Conservation (phyloP, 768 basidiomycete species). For the Boletus rubescentipes region DNA sequence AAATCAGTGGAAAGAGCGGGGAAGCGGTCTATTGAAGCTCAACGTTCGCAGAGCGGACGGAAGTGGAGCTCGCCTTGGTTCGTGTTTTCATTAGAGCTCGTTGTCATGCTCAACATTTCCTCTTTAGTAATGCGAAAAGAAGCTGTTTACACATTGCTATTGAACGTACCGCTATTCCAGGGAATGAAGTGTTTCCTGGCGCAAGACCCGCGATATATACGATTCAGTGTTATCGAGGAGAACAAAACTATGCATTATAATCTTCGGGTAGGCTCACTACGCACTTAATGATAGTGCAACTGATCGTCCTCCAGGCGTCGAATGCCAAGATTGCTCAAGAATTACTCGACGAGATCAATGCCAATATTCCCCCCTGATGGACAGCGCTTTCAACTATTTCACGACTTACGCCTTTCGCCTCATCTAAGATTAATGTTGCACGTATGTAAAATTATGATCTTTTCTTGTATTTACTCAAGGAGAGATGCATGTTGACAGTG, state of each 20-base stretch:
- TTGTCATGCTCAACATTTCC: conserved; percentile 4
- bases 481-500: conserved; percentile 22
- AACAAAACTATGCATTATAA: conserved; percentile 69
- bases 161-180: conserved; percentile 74
- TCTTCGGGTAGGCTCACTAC: conserved; percentile 53
- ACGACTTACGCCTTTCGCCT: conserved; percentile 21
- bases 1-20: conserved; percentile 76
- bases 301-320: conserved; percentile 46
- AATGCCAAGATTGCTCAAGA: conserved; percentile 72
- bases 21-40: conserved; percentile 67
- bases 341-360: conserved; percentile 54
- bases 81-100: neutral
- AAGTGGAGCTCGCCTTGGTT: conserved; percentile 67
- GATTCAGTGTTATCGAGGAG: conserved; percentile 70
- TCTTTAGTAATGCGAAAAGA: conserved; percentile 80
- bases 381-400: conserved; percentile 9
- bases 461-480: conserved; percentile 30
- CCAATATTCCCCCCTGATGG: conserved; percentile 40
- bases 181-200: conserved; percentile 75
- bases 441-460: conserved; percentile 32
- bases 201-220: conserved; percentile 76
- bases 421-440: conserved; percentile 37
- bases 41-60: conserved; percentile 67
- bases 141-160: conserved; percentile 69
- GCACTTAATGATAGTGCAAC: neutral